phyloP scores from a whole-genome alignment of 1,284 basidiomycete species.

The Neonothopanus nambi region DNA sequence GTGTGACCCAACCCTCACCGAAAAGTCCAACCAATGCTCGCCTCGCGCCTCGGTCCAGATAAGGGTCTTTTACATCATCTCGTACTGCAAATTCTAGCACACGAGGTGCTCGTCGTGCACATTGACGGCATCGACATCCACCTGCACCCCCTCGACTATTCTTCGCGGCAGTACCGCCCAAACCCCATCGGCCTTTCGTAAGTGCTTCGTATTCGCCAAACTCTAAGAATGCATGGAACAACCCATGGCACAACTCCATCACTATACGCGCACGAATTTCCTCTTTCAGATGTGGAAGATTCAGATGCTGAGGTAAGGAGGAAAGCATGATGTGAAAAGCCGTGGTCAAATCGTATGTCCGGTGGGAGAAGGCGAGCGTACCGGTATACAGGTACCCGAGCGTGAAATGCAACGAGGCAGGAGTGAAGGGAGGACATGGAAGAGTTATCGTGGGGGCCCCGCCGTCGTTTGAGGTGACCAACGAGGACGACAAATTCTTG shows the following conservation, averaged over 20 bases:
- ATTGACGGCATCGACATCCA: constrained; percentile 81
- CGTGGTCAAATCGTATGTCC: constrained; percentile 90
- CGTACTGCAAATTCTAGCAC: constrained; percentile 78
- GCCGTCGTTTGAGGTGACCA: neutral
- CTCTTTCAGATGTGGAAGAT: constrained; percentile 70
- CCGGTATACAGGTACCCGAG: constrained; percentile 95
- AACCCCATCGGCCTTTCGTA: constrained; percentile 71
- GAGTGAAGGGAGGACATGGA: constrained; percentile 93
- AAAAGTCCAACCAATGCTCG: constrained; percentile 79
- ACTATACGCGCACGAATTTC: constrained; percentile 84
- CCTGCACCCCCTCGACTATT: constrained; percentile 37
- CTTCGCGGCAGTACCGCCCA: neutral
- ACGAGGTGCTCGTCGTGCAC: constrained; percentile 73
- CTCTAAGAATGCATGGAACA: constrained; percentile 79
- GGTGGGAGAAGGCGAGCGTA: constrained; percentile 89
- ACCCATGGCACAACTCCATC: constrained; percentile 85
- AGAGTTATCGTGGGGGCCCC: constrained; percentile 67
- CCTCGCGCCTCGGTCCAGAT: constrained; percentile 71
- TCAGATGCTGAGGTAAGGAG: constrained; percentile 68
- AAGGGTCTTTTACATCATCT: constrained; percentile 73
- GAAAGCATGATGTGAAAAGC: constrained; percentile 89
- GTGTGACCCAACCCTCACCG: constrained; percentile 82
- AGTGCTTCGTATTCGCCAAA: constrained; percentile 74
- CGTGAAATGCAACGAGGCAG: constrained; percentile 92
- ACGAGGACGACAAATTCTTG: constrained; percentile 19